Evolutionary conservation across 345 rosid genomes (phyloP).

Genomic region (Durio zibethinus): DNA sequence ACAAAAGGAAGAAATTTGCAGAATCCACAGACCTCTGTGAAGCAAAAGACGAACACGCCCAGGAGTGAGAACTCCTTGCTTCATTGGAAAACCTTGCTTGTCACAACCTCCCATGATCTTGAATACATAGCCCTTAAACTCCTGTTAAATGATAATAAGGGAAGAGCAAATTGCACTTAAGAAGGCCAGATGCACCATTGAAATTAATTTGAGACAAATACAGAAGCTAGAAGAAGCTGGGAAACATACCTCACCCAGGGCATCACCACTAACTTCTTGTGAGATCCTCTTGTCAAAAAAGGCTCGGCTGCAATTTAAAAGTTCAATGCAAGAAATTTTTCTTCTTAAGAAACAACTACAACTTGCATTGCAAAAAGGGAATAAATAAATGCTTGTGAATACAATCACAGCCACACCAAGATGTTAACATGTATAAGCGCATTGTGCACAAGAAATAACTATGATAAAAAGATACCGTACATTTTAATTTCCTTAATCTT

Average conservation of each 20-base stretch:
- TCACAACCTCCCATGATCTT: conserved; percentile 95
- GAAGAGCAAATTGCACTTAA: not conserved
- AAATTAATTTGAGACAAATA: not conserved
- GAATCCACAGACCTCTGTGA: conserved; percentile 48
- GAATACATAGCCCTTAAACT: conserved; percentile 80
- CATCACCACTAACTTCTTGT: conserved; percentile 77
- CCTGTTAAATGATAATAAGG: conserved; percentile 32
- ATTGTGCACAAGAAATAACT: not conserved
- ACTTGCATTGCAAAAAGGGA: not conserved
- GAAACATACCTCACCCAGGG: conserved; percentile 63
- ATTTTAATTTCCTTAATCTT: not conserved
- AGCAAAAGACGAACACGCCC: conserved; percentile 87
- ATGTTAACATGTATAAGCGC: not conserved
- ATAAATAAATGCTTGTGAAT: not conserved
- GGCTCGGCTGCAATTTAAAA: conserved; percentile 45
- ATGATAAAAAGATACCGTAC: not conserved
- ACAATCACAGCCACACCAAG: not conserved
- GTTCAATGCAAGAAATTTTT: not conserved
- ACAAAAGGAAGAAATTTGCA: not conserved
- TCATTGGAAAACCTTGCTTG: conserved; percentile 92
- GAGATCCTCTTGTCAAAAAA: conserved; percentile 87
- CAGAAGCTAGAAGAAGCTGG: not conserved
- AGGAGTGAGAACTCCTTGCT: conserved; percentile 83
- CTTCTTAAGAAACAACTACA: not conserved
- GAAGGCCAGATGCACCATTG: not conserved